Conservation (phyloP, 2,329 filamentous ascomycete species). For the Aurifilum marmelostoma region DNA sequence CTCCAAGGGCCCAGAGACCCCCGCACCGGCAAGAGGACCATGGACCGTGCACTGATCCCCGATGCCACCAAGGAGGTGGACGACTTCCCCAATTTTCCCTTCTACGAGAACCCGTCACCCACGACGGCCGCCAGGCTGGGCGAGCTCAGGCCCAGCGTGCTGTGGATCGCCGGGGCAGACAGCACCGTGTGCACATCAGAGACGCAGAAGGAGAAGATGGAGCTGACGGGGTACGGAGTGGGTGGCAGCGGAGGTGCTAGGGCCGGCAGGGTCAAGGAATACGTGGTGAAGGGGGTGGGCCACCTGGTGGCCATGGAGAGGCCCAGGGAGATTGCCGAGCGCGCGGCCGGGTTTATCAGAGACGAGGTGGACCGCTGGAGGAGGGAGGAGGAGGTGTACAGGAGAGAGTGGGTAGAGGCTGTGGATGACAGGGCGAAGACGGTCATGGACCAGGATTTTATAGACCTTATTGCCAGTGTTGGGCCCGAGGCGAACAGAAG, state of each 20-base stretch:
- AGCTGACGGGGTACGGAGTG: conserved; percentile 64
- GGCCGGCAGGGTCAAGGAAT: conserved; percentile 69
- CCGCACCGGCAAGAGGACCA: conserved; percentile 40
- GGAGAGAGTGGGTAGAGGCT: conserved; percentile 54
- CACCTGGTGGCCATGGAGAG: conserved; percentile 87
- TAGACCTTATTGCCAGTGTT: conserved; percentile 50
- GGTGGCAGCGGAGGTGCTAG: conserved; percentile 68
- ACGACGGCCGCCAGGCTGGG: conserved; percentile 61
- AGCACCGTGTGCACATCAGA: conserved; percentile 59
- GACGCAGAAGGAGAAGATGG: conserved; percentile 61
- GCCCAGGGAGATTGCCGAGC: conserved; percentile 66
- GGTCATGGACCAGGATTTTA: conserved; percentile 58
- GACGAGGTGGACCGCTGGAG: conserved; percentile 61
- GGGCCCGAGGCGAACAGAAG: conserved; percentile 24
- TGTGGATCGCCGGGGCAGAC: conserved; percentile 70
- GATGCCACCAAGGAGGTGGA: conserved; percentile 48
- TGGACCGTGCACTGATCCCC: conserved; percentile 46
- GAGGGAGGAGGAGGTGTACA: conserved; percentile 58
- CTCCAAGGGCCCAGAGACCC: conserved; percentile 47
- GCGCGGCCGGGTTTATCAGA: conserved; percentile 60
- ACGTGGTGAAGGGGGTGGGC: conserved; percentile 67
- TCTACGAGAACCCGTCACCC: conserved; percentile 70
- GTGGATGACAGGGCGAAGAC: conserved; percentile 54
- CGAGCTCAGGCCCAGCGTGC: conserved; percentile 63
- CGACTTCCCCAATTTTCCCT: conserved; percentile 48